Evolutionary conservation across 257 asterid genomes (phyloP).

Genomic region (Salvia hispanica): DNA sequence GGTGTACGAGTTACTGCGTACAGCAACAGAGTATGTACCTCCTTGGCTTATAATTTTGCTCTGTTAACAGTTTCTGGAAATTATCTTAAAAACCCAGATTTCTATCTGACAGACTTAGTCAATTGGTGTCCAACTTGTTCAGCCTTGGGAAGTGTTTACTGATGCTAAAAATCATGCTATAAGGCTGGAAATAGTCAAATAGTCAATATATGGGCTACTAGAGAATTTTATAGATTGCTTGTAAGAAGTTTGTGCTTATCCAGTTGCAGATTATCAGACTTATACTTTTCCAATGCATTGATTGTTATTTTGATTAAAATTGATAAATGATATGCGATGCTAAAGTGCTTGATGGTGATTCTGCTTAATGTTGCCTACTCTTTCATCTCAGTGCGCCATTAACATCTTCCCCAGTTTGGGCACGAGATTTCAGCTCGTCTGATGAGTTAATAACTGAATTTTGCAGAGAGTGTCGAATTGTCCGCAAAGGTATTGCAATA

Average conservation of each 20-base stretch:
- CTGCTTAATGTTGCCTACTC: constrained; percentile 19
- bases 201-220: constrained; percentile 8
- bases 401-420: constrained; percentile 93
- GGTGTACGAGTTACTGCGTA: constrained; percentile 97
- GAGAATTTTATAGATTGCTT: not conserved
- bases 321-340: constrained; percentile 14
- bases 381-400: constrained; percentile 82
- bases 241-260: constrained; percentile 15
- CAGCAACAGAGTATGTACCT: constrained; percentile 91
- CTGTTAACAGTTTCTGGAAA: constrained; percentile 16
- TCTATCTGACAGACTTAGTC: constrained; percentile 9
- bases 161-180: constrained; percentile 1
- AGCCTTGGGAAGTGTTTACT: constrained; percentile 19
- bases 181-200: constrained; percentile 16
- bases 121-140: constrained; percentile 27
- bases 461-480: constrained; percentile 98
- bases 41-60: constrained; percentile 22
- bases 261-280: constrained; percentile 13
- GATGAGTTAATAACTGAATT: constrained; percentile 95
- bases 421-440: constrained; percentile 80
- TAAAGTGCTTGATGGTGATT: constrained; percentile 3
- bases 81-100: constrained; percentile 10
- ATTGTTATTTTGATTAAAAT: not conserved
- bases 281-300: constrained; percentile 10
- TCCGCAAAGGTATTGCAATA: constrained; percentile 73